Conservation (phyloP, 2,329 filamentous ascomycete species). For the Neoarthrinium moseri region DNA sequence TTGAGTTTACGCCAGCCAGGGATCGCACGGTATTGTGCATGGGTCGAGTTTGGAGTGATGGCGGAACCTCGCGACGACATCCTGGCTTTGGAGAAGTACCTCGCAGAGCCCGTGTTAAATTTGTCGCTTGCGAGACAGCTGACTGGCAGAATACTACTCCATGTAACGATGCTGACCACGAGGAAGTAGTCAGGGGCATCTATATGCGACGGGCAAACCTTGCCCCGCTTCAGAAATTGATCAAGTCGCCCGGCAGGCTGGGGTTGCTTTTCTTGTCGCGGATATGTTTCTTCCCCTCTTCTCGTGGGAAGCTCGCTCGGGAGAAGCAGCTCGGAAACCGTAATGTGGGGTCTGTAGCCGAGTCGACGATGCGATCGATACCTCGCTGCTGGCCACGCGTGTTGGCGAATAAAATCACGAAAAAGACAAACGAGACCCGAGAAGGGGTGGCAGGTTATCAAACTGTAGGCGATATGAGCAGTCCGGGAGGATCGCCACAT, state of each 20-base stretch:
- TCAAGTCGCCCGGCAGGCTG: neutral
- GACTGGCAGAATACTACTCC: neutral
- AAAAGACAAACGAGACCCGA: neutral
- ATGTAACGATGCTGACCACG: conserved; percentile 1
- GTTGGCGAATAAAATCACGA: neutral
- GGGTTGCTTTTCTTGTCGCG: neutral
- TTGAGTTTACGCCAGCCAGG: conserved; percentile 5
- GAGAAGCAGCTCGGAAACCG: neutral
- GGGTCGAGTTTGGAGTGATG: neutral
- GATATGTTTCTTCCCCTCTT: neutral
- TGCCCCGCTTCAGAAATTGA: neutral
- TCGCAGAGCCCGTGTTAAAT: neutral
- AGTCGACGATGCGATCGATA: neutral
- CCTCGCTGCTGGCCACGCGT: neutral
- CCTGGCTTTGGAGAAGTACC: neutral
- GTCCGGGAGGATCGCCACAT: no score
- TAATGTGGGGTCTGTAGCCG: neutral
- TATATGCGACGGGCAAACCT: neutral
- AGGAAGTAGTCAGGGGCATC: neutral
- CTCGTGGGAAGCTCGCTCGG: neutral
- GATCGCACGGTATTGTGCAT: conserved; percentile 1
- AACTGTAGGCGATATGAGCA: no score
- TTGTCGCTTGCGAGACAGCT: conserved; percentile 2
- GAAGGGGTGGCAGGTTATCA: no score
- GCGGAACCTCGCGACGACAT: conserved; percentile 1